phyloP scores from a whole-genome alignment of 2,329 filamentous ascomycete species.

The Aureobasidium melanogenum region DNA sequence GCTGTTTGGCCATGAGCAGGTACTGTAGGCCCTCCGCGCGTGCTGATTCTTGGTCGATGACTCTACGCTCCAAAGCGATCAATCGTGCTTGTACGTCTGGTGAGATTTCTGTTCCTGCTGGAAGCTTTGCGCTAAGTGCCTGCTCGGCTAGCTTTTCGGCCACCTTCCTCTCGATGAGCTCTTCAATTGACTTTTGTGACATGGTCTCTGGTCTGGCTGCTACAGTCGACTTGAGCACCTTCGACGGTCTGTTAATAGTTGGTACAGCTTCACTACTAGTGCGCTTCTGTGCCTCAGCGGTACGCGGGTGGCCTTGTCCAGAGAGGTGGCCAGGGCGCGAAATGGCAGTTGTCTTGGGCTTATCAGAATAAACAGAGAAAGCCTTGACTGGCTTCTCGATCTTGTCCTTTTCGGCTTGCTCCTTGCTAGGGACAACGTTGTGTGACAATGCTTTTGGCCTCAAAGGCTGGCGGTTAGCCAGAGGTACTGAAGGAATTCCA shows the following conservation, averaged over 20 bases:
- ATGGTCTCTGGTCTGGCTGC: slow-evolving; percentile 23
- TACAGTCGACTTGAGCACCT: slow-evolving; percentile 29
- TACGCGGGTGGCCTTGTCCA: slow-evolving; percentile 7
- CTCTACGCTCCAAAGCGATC: slow-evolving; percentile 76
- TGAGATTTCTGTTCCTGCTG: slow-evolving; percentile 44
- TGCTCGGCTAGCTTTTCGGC: slow-evolving; percentile 79
- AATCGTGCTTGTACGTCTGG: slow-evolving; percentile 73
- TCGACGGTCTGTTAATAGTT: slow-evolving; percentile 30
- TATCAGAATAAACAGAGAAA: slow-evolving; percentile 82
- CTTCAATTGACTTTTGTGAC: slow-evolving; percentile 67
- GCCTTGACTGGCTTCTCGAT: slow-evolving; percentile 66
- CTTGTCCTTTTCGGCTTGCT: slow-evolving; percentile 42
- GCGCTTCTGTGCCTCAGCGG: slow-evolving; percentile 35
- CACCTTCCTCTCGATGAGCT: slow-evolving; percentile 85
- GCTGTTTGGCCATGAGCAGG: slow-evolving; percentile 83
- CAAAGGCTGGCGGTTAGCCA: slow-evolving; percentile 60
- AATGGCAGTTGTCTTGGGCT: slow-evolving; percentile 39
- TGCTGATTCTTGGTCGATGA: slow-evolving; percentile 63
- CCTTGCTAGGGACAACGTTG: slow-evolving; percentile 53
- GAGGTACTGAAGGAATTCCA: slow-evolving; percentile 27
- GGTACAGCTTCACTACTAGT: slow-evolving; percentile 30
- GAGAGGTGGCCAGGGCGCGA: slow-evolving; percentile 7
- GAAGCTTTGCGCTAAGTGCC: slow-evolving; percentile 48
- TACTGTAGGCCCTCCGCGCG: slow-evolving; percentile 77
- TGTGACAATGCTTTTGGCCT: slow-evolving; percentile 66